Percentiles rank a stretch among this genome's conserved stretches.
Evolutionary conservation across 352 stramenopile species (phyloP).

Genomic region (Salisapilia sapeloensis): DNA sequence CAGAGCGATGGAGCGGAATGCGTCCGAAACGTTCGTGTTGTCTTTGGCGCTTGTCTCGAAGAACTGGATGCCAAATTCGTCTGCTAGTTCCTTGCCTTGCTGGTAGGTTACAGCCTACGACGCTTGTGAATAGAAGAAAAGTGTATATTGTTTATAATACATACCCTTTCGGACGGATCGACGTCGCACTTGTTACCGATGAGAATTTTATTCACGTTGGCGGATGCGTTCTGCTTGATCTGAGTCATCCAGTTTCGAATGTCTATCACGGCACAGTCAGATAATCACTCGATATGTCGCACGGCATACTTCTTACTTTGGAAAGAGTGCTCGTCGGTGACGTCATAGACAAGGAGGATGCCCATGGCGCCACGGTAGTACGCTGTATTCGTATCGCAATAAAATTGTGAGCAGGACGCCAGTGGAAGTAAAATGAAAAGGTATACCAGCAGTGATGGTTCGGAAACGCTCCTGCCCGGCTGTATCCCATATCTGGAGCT

Average conservation of each 20-base stretch:
- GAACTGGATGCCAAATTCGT: slow-evolving; percentile 90
- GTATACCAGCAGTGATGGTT: slow-evolving; percentile 67
- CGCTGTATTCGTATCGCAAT: slow-evolving; percentile 15
- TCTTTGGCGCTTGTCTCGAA: slow-evolving; percentile 90
- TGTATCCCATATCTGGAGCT: slow-evolving; percentile 83
- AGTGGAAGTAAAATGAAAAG: no score
- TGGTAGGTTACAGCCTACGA: slow-evolving; percentile 83
- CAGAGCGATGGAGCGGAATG: slow-evolving; percentile 77
- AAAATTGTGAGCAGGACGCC: not conserved
- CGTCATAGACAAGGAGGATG: slow-evolving; percentile 87
- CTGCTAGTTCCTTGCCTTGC: slow-evolving; percentile 85
- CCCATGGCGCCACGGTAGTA: slow-evolving; percentile 87
- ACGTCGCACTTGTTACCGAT: slow-evolving; percentile 99
- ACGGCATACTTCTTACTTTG: slow-evolving; percentile 30
- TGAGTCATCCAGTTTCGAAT: slow-evolving; percentile 86
- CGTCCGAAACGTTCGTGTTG: slow-evolving; percentile 86
- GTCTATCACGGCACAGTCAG: slow-evolving; percentile 13
- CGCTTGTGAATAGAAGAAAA: no score
- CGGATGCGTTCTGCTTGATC: slow-evolving; percentile 95
- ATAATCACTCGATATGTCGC: slow-evolving; percentile 2
- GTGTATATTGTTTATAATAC: slow-evolving; percentile 5
- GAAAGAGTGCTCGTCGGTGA: slow-evolving; percentile 85
- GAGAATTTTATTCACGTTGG: slow-evolving; percentile 99
- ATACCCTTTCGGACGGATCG: slow-evolving; percentile 86
- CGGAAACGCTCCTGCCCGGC: slow-evolving; percentile 79